Conservation (phyloP, 306 rosid genomes). For the Trichosanthes truncata region DNA sequence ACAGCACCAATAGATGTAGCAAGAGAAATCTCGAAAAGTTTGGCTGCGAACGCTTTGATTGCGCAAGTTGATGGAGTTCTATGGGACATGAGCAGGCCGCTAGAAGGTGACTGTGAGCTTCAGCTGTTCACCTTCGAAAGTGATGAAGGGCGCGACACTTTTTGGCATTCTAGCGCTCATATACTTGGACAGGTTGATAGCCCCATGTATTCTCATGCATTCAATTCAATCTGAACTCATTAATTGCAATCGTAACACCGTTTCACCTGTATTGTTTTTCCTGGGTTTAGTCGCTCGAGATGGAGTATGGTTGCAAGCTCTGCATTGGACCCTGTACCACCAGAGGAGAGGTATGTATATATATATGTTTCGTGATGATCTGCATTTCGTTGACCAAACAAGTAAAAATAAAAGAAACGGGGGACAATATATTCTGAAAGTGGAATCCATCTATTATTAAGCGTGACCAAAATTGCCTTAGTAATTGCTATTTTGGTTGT, state of each 20-base stretch:
- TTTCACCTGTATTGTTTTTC: neutral
- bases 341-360: conserved; percentile 67
- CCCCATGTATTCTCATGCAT: neutral
- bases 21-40: conserved; percentile 60
- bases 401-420: neutral
- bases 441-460: neutral
- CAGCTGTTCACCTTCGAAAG: conserved; percentile 57
- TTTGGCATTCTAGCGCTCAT: conserved; percentile 99
- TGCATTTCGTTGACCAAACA: neutral
- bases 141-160: conserved; percentile 86
- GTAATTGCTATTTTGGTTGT: neutral
- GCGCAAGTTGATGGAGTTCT: conserved; percentile 68
- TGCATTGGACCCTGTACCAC: conserved; percentile 98
- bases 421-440: neutral
- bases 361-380: neutral
- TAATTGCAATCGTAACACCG: neutral
- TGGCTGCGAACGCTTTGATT: conserved; percentile 65
- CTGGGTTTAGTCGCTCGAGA: conserved; percentile 57
- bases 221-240: conserved; percentile 3
- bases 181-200: conserved; percentile 75
- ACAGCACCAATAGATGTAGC: conserved; percentile 74
- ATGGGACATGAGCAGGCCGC: conserved; percentile 80
- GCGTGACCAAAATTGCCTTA: neutral
- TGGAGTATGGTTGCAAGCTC: conserved; percentile 82
- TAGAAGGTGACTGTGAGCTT: conserved; percentile 63